These are phyloP conservation scores for Xylaria sp. DNA, from an alignment of 2,329 filamentous ascomycete genomes.

Conservation along the genomic window DNA sequence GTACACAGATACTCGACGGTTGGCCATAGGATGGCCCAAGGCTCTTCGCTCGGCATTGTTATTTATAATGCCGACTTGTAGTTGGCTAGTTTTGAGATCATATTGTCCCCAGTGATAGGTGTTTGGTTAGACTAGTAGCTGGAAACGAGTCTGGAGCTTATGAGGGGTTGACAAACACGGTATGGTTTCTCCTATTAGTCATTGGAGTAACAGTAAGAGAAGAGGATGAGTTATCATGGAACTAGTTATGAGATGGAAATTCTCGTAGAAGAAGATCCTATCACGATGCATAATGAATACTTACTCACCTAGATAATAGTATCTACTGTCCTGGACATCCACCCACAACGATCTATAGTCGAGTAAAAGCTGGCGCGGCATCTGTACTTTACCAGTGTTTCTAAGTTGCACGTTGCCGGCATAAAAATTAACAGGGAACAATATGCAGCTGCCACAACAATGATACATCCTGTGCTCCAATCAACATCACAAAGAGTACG, in stretches of 20 bases:
- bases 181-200: background rate
- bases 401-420: too few species aligned
- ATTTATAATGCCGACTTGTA: too few species aligned
- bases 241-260: background rate
- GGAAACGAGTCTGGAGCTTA: too few species aligned
- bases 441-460: background rate
- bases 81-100: too few species aligned
- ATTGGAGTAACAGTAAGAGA: background rate
- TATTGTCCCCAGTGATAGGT: too few species aligned
- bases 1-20: too few species aligned
- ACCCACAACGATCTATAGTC: background rate
- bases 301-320: too few species aligned
- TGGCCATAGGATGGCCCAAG: too few species aligned
- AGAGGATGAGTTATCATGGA: background rate
- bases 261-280: background rate
- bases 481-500: background rate
- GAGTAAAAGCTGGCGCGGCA: background rate
- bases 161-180: background rate
- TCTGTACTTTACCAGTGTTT: background rate
- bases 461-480: background rate
- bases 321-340: background rate
- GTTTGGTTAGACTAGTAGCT: too few species aligned
- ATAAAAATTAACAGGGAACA: background rate
- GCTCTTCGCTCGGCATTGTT: too few species aligned
- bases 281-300: too few species aligned